Evolutionary conservation across 2,329 filamentous ascomycete species (phyloP).

Genomic region (Exophiala aquamarina): DNA sequence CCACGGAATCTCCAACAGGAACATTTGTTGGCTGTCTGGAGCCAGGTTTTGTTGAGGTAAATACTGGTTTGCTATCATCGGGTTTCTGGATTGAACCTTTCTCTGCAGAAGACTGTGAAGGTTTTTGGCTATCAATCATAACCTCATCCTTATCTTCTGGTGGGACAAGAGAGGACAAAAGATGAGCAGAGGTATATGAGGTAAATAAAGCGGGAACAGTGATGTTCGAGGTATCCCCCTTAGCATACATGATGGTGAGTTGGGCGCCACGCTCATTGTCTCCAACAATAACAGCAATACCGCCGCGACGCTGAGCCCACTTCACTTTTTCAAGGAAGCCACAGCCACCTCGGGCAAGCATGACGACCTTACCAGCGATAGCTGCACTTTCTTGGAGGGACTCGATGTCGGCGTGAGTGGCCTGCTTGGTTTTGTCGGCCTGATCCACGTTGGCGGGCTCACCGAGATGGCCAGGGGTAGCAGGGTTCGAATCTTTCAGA

Average conservation of each 20-base stretch:
- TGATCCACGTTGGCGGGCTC: slow-evolving; percentile 33
- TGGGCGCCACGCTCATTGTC: slow-evolving; percentile 88
- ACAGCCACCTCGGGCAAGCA: slow-evolving; percentile 89
- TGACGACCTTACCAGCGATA: slow-evolving; percentile 87
- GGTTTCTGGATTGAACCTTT: slow-evolving; percentile 14
- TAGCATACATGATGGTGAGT: slow-evolving; percentile 96
- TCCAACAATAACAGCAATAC: slow-evolving; percentile 85
- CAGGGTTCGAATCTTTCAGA: slow-evolving; percentile 44
- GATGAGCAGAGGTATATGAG: slow-evolving; percentile 87
- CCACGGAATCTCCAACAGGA: slow-evolving; percentile 14
- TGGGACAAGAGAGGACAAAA: slow-evolving; percentile 84
- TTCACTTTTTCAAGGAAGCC: slow-evolving; percentile 96
- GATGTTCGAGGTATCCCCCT: slow-evolving; percentile 91
- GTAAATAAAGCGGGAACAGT: slow-evolving; percentile 95
- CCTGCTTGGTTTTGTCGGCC: slow-evolving; percentile 31
- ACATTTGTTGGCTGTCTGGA: slow-evolving; percentile 22
- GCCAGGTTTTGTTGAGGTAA: slow-evolving; percentile 30
- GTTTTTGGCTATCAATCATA: slow-evolving; percentile 27
- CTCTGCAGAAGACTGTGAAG: slow-evolving; percentile 6
- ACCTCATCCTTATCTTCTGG: slow-evolving; percentile 56
- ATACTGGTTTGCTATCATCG: slow-evolving; percentile 30
- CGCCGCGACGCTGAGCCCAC: slow-evolving; percentile 91
- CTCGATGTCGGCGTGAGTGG: slow-evolving; percentile 82
- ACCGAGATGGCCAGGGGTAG: slow-evolving; percentile 34
- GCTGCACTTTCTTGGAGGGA: slow-evolving; percentile 88